Base-by-base conservation (phyloP, 2,329 filamentous ascomycete genomes). In the Aspergillus pseudoglaucus region DNA sequence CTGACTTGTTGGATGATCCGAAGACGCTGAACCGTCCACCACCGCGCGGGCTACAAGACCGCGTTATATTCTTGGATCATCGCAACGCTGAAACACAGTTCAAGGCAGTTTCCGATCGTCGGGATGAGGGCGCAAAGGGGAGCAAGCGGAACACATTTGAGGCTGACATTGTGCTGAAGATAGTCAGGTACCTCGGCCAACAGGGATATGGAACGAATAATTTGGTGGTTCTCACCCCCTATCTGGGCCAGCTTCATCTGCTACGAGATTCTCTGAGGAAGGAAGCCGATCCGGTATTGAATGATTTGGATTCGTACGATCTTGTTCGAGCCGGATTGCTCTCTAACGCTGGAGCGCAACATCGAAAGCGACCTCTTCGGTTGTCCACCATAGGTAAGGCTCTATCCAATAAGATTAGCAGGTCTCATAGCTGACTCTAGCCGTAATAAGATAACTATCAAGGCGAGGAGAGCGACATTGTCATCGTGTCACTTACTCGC, bases 381-480 rank as follows among this genome's bases (percentile, higher is more conserved):
- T 70, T 90, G 0, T 87, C 85, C 0, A 88, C 85, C 0, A 85
- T 90, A 45, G 83, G 83, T 85, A 65, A 61, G 77, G 43, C 25
- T 20, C 25, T n/a, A 4, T 9, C 6, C 18, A 8, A 4, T 6
- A 33, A 45, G 18, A n/a, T 27, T 3, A 39, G 10, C 33, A 27
- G 2, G 15, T 3, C 15, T 39, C 4, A 39, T 10, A 22, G 4
- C 2, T 10, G 27, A 20, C n/a, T 10, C 40, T 48, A 22, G 49
- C 32, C 12, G 25, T 10, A 27, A 23, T 30, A 50, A 84, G 85
- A 90, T 52, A 90, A 90, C 51, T 90, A 86, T 48, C 87, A 90
- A 61, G 85, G 87, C 1, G 86, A 90, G 58, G 86, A 90, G 53
- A 82, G 80, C 33, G 80, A 89, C 1, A 84, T 90, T 14, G 82